Evolutionary conservation across 2,329 filamentous ascomycete species (phyloP).

Genomic region (Diaporthe destruens): DNA sequence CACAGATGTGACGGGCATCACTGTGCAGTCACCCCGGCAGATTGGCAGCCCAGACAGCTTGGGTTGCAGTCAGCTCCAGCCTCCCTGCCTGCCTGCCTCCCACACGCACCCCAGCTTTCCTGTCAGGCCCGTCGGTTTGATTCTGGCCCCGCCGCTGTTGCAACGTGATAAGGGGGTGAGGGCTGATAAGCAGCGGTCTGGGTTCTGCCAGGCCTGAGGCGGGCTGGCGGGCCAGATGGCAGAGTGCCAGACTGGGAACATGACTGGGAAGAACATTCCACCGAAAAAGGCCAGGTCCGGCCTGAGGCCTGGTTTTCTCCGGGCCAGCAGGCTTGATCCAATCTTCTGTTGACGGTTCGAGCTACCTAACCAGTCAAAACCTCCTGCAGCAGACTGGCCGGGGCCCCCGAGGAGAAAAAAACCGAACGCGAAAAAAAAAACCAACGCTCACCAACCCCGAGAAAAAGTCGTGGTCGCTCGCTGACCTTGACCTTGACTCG

Average conservation of each 20-base stretch:
- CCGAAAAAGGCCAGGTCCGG: constrained; percentile 12
- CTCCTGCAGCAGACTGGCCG: constrained; percentile 25
- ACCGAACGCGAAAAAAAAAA: not conserved
- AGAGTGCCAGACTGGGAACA: not conserved
- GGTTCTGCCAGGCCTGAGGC: no score
- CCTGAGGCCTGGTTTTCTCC: constrained; percentile 33
- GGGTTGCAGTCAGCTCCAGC: constrained; percentile 26
- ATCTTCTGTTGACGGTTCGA: constrained; percentile 31
- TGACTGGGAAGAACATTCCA: constrained; percentile 28
- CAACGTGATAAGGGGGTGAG: constrained; percentile 24
- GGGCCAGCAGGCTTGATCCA: constrained; percentile 6
- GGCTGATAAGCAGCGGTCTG: constrained; percentile 8
- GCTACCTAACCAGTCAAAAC: constrained; percentile 29
- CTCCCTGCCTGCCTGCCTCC: no score
- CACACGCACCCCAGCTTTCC: constrained; percentile 16
- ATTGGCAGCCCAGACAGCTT: constrained; percentile 1
- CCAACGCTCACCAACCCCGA: constrained; percentile 23
- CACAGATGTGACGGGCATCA: constrained; percentile 1
- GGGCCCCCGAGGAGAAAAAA: constrained; percentile 19
- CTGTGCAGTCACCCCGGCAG: not conserved
- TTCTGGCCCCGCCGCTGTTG: constrained; percentile 24
- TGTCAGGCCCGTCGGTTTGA: constrained; percentile 3
- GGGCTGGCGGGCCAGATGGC: not conserved
- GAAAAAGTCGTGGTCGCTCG: constrained; percentile 25
- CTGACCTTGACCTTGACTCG: constrained; percentile 32